Evolutionary conservation across 805 yeast genomes (phyloP), one percentile per base, ranked within the genome.

Genomic region (Lipomyces lipofer): DNA sequence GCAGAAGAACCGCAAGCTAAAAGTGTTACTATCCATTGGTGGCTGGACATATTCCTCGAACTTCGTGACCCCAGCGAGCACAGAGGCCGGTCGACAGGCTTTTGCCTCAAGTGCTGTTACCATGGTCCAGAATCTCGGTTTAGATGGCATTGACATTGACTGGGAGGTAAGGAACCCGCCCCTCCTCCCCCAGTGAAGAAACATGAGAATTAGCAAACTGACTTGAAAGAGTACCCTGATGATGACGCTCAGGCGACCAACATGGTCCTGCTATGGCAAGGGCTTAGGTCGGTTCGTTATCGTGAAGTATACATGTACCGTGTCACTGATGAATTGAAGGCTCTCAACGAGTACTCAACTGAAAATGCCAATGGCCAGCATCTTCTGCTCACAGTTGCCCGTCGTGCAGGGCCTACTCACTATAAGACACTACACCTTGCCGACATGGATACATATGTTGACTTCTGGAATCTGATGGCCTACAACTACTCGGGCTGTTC

Each of bases 81-180:
- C 67, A 21, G 67, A 71, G 0, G 50, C 39, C 1, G 72, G 70
- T 44, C 58, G 83, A 5, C 65, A 66, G 1, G 66, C 40, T 0
- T 88, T 91, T 67, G 78, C 82, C 1, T 47, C 65, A 0, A 74
- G 84, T 0, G 72, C 83, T 0, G 73, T 80, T 0, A 67, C 69
- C 0, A 68, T 79, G 22, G 74, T 88, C 67, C 51, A 69, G 1
- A 69, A 75, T 42, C 24, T 52, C 13, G 55, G 86, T 0, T 83
- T 94, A 65, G 97, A 94, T 68, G 98, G 99, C 0, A 73, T 92
- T 44, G 98, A 94, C 69, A 72, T 92, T 27, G 99, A 92, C 71
- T 92, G 97, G 97, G 99, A 92, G 38, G n/a, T n/a, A n/a, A n/a
- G n/a, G n/a, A n/a, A n/a, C n/a, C n/a, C n/a, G n/a, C n/a, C n/a